Conservation (phyloP, 805 yeast genomes). For the Yueomyces sinensis region DNA sequence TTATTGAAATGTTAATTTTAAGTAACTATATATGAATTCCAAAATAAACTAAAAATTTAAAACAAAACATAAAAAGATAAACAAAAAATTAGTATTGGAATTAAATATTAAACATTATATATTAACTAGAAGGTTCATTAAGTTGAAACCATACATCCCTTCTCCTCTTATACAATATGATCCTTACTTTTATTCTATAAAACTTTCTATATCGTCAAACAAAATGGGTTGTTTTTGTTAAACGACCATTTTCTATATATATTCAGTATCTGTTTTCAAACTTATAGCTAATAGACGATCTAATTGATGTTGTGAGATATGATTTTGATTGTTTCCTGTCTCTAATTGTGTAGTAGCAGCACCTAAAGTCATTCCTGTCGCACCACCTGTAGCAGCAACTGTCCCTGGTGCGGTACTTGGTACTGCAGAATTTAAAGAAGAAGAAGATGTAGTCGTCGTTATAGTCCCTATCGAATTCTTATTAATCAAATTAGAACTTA, state of each 20-base stretch:
- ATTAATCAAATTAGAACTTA: constrained; percentile 14
- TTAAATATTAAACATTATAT: too few species aligned
- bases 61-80: too few species aligned
- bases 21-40: too few species aligned
- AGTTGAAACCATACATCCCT: too few species aligned
- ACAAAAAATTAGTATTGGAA: too few species aligned
- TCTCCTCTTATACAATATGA: too few species aligned
- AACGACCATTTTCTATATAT: constrained; percentile 7
- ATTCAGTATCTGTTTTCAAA: constrained; percentile 21
- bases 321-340: constrained; percentile 4
- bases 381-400: constrained; percentile 1
- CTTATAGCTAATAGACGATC: constrained; percentile 20
- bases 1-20: too few species aligned
- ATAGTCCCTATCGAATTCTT: constrained; percentile 4
- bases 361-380: neutral
- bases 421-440: constrained; percentile 1
- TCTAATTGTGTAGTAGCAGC: neutral
- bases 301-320: constrained; percentile 11
- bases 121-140: too few species aligned
- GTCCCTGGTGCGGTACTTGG: constrained; percentile 6
- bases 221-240: too few species aligned
- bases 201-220: too few species aligned
- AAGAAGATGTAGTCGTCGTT: neutral
- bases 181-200: too few species aligned
- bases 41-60: too few species aligned